Evolutionary conservation across 805 yeast species (phyloP), one percentile per base, ranked within the genome.

Genomic region (Nadsonia fulvescens): DNA sequence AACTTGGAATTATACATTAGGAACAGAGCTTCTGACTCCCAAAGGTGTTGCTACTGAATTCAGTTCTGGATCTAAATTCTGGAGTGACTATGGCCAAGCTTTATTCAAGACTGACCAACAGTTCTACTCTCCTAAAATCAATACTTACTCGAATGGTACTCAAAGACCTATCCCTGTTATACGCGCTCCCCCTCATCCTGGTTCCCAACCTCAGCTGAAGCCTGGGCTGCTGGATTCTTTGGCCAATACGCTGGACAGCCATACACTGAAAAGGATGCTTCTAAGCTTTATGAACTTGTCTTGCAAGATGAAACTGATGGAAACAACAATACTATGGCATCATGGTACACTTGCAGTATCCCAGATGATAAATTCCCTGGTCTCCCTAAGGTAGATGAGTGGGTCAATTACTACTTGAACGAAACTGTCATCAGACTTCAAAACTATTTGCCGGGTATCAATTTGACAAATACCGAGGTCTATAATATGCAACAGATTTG

Each of bases 351-450:
- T 5, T 54, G 59, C 37, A 51, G 53, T 11, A 54, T 52, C 30
- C 34, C 47, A 14, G 39, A 37, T 29, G 35, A 35, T 16, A 35
- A 34, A 26, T 24, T n/a, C n/a, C 31, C 29, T 7, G 56, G 55
- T 18, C 36, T 39, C 16, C 27, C 29, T 5, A 35, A 42, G 18
- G 38, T 40, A 23, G 32, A 35, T 14, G 37, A 37, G 24, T 54
- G 59, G 58, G 53, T 46, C 37, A 43, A 32, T 30, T 44, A 17
- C 4, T 75, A 65, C 45, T 54, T 73, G 35, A 38, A 46, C 5
- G 52, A 46, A 12, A 77, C 78, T 14, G 61, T 71, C 5, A 44
- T 44, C 9, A 59, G 91, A 38, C 51, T 76, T 25, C 63, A 63
- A 38, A 43, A 45, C 23, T 54, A 59, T 25, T 65, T 76, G 28